Conservation (phyloP, 1,284 basidiomycete genomes). For the Psilocybe mexicana region DNA sequence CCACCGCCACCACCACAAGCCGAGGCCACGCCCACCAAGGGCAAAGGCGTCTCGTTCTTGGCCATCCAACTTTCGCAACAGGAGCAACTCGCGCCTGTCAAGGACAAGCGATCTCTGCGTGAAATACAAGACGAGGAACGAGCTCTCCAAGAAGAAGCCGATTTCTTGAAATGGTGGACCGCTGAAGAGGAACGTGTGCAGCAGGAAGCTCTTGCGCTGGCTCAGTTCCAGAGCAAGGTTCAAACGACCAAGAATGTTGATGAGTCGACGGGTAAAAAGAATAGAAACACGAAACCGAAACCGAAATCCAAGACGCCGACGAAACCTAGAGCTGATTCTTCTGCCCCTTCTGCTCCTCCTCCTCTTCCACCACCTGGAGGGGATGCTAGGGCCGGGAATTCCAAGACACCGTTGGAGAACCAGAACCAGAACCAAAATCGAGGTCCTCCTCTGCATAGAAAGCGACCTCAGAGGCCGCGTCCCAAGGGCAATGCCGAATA, state of each 20-base stretch:
- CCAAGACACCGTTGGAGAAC: neutral
- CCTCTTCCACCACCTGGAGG: too few species aligned
- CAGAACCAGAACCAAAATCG: neutral
- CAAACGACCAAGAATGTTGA: neutral
- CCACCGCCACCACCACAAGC: constrained; percentile 38
- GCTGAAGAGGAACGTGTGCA: constrained; percentile 74
- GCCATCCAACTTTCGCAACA: constrained; percentile 83
- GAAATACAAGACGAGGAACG: constrained; percentile 87
- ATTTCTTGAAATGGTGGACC: constrained; percentile 86
- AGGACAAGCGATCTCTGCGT: constrained; percentile 64
- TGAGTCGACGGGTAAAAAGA: too few species aligned
- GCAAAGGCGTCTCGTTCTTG: constrained; percentile 60
- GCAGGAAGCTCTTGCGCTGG: constrained; percentile 33
- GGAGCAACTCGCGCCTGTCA: constrained; percentile 39
- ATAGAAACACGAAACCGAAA: constrained; percentile 8
- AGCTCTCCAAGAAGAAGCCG: constrained; percentile 63
- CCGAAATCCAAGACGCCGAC: constrained; percentile 1
- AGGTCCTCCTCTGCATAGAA: constrained; percentile 5
- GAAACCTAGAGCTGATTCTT: neutral
- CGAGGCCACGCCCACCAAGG: constrained; percentile 36
- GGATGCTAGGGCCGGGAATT: neutral
- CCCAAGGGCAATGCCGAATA: constrained; percentile 6
- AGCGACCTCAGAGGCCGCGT: constrained; percentile 12
- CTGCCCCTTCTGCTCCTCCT: neutral
- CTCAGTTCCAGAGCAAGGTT: constrained; percentile 12